phyloP scores from a whole-genome alignment of 495 filamentous ascomycete species.

The Entonaema liquescens region DNA sequence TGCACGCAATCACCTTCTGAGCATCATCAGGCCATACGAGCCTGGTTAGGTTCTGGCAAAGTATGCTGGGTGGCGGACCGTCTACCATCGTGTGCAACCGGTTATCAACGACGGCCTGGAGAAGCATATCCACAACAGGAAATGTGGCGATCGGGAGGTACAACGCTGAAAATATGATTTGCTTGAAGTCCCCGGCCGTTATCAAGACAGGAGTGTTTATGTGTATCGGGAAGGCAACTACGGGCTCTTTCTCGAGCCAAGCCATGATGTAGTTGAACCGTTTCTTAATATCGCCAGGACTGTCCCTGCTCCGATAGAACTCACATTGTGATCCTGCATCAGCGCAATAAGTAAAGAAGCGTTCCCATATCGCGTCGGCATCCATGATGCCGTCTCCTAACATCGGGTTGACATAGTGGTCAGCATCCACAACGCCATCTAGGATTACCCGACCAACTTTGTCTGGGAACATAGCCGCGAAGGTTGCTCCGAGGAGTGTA shows the following conservation, averaged over 20 bases:
- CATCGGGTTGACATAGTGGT: constrained; percentile 46
- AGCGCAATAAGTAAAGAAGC: constrained; percentile 53
- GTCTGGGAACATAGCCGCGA: constrained; percentile 54
- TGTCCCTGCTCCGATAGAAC: constrained; percentile 48
- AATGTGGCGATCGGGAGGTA: constrained; percentile 50
- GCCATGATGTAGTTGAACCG: constrained; percentile 54
- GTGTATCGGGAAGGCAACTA: constrained; percentile 52
- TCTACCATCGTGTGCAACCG: constrained; percentile 8
- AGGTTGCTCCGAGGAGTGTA: constrained; percentile 64
- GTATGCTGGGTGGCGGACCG: constrained; percentile 29
- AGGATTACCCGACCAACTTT: constrained; percentile 52
- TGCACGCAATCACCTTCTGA: constrained; percentile 54
- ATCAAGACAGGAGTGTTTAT: constrained; percentile 49
- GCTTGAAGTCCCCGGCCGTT: constrained; percentile 45
- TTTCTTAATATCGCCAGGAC: constrained; percentile 52
- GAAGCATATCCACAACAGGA: constrained; percentile 42
- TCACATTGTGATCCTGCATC: constrained; percentile 43
- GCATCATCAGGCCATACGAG: constrained; percentile 59
- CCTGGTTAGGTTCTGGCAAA: constrained; percentile 53
- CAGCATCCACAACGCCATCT: constrained; percentile 55
- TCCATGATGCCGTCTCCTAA: constrained; percentile 51
- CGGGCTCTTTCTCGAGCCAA: constrained; percentile 54
- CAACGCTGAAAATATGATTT: constrained; percentile 47
- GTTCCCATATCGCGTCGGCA: constrained; percentile 50
- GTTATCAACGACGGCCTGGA: constrained; percentile 38